Evolutionary conservation across 257 asterid genomes (phyloP), one percentile per base, ranked within the genome.

Genomic region (Nicotiana sylvestris): DNA sequence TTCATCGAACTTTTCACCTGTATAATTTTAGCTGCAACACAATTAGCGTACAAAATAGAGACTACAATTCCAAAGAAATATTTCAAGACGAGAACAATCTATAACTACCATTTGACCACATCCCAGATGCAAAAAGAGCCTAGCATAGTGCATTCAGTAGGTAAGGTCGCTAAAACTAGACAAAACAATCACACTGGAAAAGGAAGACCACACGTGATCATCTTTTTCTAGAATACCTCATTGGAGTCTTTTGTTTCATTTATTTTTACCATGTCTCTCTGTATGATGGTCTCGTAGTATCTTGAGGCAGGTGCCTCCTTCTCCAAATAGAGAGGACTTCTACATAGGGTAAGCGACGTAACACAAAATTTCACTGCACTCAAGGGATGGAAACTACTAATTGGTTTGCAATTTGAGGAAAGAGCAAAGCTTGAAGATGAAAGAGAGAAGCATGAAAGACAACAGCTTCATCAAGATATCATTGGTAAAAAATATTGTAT

Each of bases 1-100:
- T 89, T 96, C 99, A 57, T 96, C 98, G 76, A 96, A 94, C 91
- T 93, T 96, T 85, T 94, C 99, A 77, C 99, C 99, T 94, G 83
- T 83, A 86, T 77, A 77, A 80, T 82, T 82, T 60, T 77, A 87
- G 83, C 82, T 69, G 66, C 87, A 84, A 57, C 29, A 81, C 25
- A 81, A 78, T 86, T 81, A 89, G 87, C 74, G 55, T 43, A 60
- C 66, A 4, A 53, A 53, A 85, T 66, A 56, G 72, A 39, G 80
- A 39, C 55, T 62, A 17, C 32, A 72, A 66, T 70, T 70, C 35
- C 62, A 46, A 25, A 49, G 39, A 72, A 72, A 72, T 21, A 2
- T 13, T 69, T 72, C 60, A 74, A 13, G 37, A 27, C 1, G 33
- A 69, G 21, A 69, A 69, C 9, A 5, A 11, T 69, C 57, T 4